Conservation (phyloP, 257 asterid genomes). For the Rauvolfia tetraphylla region DNA sequence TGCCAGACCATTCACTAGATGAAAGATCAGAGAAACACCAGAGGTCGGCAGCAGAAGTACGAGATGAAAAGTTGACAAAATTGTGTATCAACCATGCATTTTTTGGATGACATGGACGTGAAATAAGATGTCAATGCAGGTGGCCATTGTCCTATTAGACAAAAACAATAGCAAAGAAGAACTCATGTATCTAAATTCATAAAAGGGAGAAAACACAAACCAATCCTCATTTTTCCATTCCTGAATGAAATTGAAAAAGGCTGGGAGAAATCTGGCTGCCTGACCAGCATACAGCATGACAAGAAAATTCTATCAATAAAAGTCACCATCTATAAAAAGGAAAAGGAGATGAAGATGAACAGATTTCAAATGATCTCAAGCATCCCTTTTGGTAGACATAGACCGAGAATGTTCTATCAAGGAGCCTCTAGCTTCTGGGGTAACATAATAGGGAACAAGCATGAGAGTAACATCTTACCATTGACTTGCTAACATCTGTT, state of each 20-base stretch:
- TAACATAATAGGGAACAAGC: slow-evolving; percentile 6
- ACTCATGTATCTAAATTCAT: background rate
- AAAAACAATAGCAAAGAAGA: background rate
- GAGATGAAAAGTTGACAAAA: background rate
- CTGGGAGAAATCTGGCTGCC: background rate
- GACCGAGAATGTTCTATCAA: background rate
- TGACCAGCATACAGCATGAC: background rate
- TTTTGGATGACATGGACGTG: background rate
- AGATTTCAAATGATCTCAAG: background rate
- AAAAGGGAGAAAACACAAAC: background rate
- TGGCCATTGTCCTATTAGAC: background rate
- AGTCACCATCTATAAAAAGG: background rate
- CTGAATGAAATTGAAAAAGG: background rate
- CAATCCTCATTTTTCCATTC: background rate
- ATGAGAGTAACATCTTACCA: slow-evolving; percentile 44
- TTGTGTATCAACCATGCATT: too few species aligned
- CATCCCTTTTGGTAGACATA: background rate
- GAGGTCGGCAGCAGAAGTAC: background rate
- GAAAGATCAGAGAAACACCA: background rate
- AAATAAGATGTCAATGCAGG: background rate
- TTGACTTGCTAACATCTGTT: slow-evolving; percentile 64
- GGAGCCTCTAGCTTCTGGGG: slow-evolving; percentile 8
- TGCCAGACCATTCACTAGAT: slow-evolving; percentile 11
- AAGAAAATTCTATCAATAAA: background rate
- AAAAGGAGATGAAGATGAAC: background rate